A percentile compares a stretch with the other conserved stretches of the same genome.
These are phyloP conservation scores for Jamesozyma rosinii DNA, from an alignment of 805 yeast species.

Conservation along the genomic window DNA sequence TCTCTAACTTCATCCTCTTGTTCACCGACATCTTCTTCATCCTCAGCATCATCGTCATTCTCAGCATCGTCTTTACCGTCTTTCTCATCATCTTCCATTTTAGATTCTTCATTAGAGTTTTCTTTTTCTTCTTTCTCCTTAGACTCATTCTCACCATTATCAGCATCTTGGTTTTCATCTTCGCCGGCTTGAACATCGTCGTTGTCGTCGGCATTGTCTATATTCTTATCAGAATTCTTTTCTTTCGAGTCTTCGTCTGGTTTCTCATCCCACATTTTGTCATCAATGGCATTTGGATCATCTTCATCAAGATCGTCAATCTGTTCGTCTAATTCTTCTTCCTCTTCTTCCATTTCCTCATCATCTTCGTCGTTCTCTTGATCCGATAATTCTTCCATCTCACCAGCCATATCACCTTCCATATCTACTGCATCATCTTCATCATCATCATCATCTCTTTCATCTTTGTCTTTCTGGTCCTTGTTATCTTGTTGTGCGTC, in stretches of 20 bases:
- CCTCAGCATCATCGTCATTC: slow-evolving; percentile 44
- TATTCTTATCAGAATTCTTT: slow-evolving; percentile 66
- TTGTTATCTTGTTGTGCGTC: slow-evolving; percentile 65
- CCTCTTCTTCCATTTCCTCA: slow-evolving; percentile 46
- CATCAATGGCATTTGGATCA: slow-evolving; percentile 92
- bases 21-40: slow-evolving; percentile 66
- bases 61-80: slow-evolving; percentile 35
- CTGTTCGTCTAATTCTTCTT: slow-evolving; percentile 78
- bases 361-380: slow-evolving; percentile 54
- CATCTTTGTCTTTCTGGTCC: slow-evolving; percentile 59
- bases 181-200: slow-evolving; percentile 34
- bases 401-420: slow-evolving; percentile 96
- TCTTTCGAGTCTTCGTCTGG: slow-evolving; percentile 68
- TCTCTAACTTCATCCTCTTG: slow-evolving; percentile 71
- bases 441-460: slow-evolving; percentile 43
- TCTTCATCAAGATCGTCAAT: slow-evolving; percentile 80
- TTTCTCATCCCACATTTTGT: slow-evolving; percentile 96
- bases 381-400: slow-evolving; percentile 68
- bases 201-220: slow-evolving; percentile 45
- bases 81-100: slow-evolving; percentile 31
- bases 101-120: slow-evolving; percentile 31
- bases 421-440: slow-evolving; percentile 78
- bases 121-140: slow-evolving; percentile 30
- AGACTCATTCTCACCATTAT: slow-evolving; percentile 17
- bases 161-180: slow-evolving; percentile 30